A percentile compares a stretch with the other conserved stretches of the same genome.
Evolutionary conservation across 495 filamentous ascomycete genomes (phyloP).

Genomic region (Penicillium subrubescens): DNA sequence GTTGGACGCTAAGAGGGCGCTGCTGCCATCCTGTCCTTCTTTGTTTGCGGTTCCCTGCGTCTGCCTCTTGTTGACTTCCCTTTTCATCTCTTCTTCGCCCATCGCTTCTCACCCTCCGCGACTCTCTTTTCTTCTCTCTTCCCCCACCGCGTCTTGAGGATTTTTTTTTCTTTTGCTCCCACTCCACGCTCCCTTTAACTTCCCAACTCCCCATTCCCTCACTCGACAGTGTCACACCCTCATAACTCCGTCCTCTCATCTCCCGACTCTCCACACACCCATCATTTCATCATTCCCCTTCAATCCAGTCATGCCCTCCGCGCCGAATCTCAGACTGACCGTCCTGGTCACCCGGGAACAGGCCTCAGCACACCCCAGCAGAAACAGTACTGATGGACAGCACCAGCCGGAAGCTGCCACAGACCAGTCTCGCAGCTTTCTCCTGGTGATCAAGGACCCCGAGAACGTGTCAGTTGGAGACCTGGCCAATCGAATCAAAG

Average conservation of each 20-base stretch:
- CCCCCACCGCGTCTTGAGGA: neutral
- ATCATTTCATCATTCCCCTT: neutral
- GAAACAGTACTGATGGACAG: conserved; percentile 8
- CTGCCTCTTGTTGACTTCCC: neutral
- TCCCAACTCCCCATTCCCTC: neutral
- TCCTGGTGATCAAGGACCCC: conserved; percentile 33
- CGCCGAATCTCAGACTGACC: conserved; percentile 33
- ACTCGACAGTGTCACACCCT: too few species aligned
- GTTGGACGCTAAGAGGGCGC: neutral
- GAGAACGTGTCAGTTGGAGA: conserved; percentile 36
- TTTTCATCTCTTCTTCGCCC: neutral
- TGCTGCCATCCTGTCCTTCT: neutral
- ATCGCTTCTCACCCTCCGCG: neutral
- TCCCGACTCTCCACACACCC: neutral
- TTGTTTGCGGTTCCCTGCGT: neutral
- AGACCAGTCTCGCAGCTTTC: conserved; percentile 32
- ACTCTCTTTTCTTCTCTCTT: neutral
- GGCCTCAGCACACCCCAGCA: neutral
- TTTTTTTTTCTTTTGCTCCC: neutral
- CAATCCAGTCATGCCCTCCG: conserved; percentile 29
- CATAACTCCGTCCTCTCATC: neutral
- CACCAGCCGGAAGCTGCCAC: conserved; percentile 12
- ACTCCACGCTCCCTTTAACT: neutral
- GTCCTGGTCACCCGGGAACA: conserved; percentile 42
- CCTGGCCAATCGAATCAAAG: conserved; percentile 36